Evolutionary conservation across 371 early-diverging fungal genomes (phyloP).

Genomic region (Mucor sp.): DNA sequence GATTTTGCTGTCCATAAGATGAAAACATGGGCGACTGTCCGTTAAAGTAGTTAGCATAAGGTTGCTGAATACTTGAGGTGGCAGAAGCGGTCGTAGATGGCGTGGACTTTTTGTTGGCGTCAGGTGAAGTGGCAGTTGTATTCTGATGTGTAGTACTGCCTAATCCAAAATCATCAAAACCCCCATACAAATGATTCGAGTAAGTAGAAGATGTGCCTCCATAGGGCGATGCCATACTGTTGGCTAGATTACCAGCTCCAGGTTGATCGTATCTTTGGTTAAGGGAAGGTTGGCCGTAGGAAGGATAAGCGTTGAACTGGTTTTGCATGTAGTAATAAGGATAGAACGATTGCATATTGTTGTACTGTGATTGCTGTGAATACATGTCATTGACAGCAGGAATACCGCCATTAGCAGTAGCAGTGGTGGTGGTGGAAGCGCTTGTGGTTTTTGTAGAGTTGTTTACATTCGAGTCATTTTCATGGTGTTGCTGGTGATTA

Average conservation of each 20-base stretch:
- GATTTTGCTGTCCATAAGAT: conserved; percentile 2
- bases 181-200: conserved; percentile 6
- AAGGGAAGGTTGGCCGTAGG: conserved; percentile 6
- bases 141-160: not conserved
- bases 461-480: not conserved
- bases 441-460: not conserved
- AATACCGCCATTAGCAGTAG: not conserved
- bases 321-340: conserved; percentile 78
- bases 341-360: conserved; percentile 61
- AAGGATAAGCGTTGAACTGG: conserved; percentile 56
- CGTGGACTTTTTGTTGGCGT: not conserved
- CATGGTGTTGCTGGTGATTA: not conserved
- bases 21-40: conserved; percentile 22
- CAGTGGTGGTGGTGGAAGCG: not conserved
- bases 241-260: not conserved
- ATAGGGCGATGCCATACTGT: not conserved
- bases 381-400: not conserved
- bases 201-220: not conserved
- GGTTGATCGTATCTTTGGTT: not conserved
- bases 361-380: conserved; percentile 43
- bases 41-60: conserved; percentile 11
- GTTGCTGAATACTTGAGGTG: not conserved
- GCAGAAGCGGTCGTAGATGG: not conserved
- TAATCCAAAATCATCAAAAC: conserved; percentile 6
- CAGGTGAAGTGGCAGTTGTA: not conserved